These are phyloP conservation scores for Strobilomyces dryophilus DNA, from an alignment of 768 basidiomycete species.

Conservation along the genomic window DNA sequence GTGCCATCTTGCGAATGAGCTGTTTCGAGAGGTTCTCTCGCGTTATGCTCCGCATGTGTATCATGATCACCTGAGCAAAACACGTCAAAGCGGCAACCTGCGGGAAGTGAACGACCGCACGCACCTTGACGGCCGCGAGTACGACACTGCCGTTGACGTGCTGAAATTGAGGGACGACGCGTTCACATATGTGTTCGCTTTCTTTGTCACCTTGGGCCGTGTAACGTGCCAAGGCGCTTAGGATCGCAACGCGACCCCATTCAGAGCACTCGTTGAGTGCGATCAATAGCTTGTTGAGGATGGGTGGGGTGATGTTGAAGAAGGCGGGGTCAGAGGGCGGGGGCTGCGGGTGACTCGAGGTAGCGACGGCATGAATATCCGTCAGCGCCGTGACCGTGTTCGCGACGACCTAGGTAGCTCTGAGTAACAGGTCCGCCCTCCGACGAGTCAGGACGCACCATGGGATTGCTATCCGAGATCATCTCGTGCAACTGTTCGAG, in stretches of 20 bases:
- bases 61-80: constrained; percentile 81
- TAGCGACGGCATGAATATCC: constrained; percentile 81
- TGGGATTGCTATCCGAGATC: constrained; percentile 94
- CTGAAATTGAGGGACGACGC: constrained; percentile 97
- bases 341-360: constrained; percentile 44
- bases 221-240: constrained; percentile 85
- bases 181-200: constrained; percentile 97
- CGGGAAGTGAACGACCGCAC: constrained; percentile 9
- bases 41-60: constrained; percentile 82
- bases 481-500: constrained; percentile 85
- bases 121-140: constrained; percentile 90
- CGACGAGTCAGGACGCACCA: constrained; percentile 51
- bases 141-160: constrained; percentile 96
- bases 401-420: constrained; percentile 77
- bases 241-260: constrained; percentile 95
- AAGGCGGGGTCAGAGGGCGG: constrained; percentile 58
- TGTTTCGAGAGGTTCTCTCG: constrained; percentile 83
- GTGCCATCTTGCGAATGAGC: constrained; percentile 94
- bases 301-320: constrained; percentile 78
- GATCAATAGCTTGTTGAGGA: constrained; percentile 87
- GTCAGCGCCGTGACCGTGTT: constrained; percentile 92
- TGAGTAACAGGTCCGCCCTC: neutral
- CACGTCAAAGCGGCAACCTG: no score
- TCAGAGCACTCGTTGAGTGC: constrained; percentile 98
- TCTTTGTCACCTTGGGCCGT: constrained; percentile 84